Percentiles rank a stretch among this genome's conserved stretches.
Evolutionary conservation across 2,329 filamentous ascomycete species (phyloP).

Genomic region (Colletotrichum sidae): DNA sequence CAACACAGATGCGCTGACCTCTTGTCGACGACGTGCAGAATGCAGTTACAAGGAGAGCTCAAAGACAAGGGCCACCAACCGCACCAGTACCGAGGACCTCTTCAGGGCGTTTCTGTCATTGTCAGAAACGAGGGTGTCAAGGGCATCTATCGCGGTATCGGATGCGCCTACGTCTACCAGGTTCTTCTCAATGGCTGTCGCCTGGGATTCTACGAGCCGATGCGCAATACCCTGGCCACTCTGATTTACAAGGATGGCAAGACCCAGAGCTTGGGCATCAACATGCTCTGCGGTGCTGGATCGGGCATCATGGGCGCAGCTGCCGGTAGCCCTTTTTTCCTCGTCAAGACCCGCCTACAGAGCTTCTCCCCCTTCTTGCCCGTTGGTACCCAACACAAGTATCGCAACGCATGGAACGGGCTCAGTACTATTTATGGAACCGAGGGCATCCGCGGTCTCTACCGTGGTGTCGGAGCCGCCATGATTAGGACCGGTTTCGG

Average conservation of each 20-base stretch:
- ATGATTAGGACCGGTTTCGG: slow-evolving; percentile 98
- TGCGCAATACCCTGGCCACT: slow-evolving; percentile 78
- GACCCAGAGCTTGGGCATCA: slow-evolving; percentile 88
- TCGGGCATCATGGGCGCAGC: slow-evolving; percentile 93
- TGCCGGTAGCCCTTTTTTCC: slow-evolving; percentile 96
- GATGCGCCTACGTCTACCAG: slow-evolving; percentile 96
- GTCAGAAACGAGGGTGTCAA: slow-evolving; percentile 87
- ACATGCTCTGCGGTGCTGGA: slow-evolving; percentile 90
- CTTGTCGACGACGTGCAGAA: slow-evolving; percentile 58
- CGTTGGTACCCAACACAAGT: slow-evolving; percentile 96
- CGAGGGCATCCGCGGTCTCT: slow-evolving; percentile 86
- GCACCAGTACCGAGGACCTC: slow-evolving; percentile 88
- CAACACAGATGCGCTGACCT: slow-evolving; percentile 34
- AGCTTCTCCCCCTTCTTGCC: slow-evolving; percentile 93
- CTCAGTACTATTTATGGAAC: slow-evolving; percentile 79
- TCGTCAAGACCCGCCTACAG: slow-evolving; percentile 96
- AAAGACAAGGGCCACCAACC: slow-evolving; percentile 87
- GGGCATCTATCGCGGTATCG: slow-evolving; percentile 89
- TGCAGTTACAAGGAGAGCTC: slow-evolving; percentile 97
- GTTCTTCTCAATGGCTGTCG: slow-evolving; percentile 96
- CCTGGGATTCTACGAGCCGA: slow-evolving; percentile 96
- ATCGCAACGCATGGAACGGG: slow-evolving; percentile 87
- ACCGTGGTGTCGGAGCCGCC: slow-evolving; percentile 89
- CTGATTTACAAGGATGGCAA: slow-evolving; percentile 77
- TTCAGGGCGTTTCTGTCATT: slow-evolving; percentile 93